Evolutionary conservation across 1,284 basidiomycete species (phyloP), one percentile per base, ranked within the genome.

Genomic region (Ustilago hordei): DNA sequence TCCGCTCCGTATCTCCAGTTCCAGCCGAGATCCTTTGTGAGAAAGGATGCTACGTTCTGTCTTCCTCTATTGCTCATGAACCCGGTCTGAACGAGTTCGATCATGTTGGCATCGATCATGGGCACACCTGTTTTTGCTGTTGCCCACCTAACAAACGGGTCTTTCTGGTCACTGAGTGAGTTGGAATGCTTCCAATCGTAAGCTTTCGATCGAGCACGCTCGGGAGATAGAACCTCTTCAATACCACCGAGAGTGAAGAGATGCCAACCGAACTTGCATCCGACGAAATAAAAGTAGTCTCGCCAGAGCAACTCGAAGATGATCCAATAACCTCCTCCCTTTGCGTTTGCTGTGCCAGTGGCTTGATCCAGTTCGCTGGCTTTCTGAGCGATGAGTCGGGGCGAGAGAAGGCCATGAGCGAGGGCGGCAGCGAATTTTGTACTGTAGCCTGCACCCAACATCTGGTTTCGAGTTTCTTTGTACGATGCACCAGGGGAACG

Each of bases 31-130:
- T 82, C 81, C 53, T 84, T 82, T 55, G 78, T 80, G 8, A 84
- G 60, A 55, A 83, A 78, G 13, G 45, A 59, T 4, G 81, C 81
- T 23, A 82, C 81, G 55, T 83, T 84, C 48, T 84, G 81, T 6
- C 81, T 60, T 9, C 79, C 81, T 8, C 82, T 68, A 79, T 90
- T 90, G 64, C 87, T 88, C 88, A 89, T 90, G 81, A 89, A 89
- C n/a, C 89, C 82, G n/a, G 82, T 84, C 39, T 80, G 63, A 32
- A 80, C 75, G 13, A 84, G 64, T 61, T 84, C 82, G 36, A 60
- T 56, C 73, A 79, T 81, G 58, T 82, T 83, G 41, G 82, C 82
- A 45, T 84, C 82, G 58, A 84, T 81, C 52, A 84, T 45, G 1
- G 82, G 82, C 0, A 84, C 71, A n/a, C 81, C 82, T 0, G 82